A percentile compares a stretch with the other conserved stretches of the same genome.
These are phyloP conservation scores for Rutstroemia sp. DNA, from an alignment of 2,329 filamentous ascomycete genomes.

Conservation along the genomic window DNA sequence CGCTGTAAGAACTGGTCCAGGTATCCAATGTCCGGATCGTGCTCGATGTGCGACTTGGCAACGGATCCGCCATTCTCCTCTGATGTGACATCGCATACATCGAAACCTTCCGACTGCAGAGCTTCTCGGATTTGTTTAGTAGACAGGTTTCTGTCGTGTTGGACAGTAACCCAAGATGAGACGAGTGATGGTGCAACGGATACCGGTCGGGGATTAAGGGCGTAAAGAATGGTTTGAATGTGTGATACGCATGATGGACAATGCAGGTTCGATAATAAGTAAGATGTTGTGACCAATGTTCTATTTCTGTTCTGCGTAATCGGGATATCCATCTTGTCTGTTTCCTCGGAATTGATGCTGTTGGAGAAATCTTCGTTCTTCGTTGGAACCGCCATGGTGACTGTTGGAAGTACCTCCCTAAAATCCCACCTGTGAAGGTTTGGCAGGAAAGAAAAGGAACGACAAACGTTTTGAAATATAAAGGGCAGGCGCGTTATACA, in stretches of 20 bases:
- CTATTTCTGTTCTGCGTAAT: background rate
- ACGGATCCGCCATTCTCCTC: slow-evolving; percentile 5
- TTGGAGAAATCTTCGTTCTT: background rate
- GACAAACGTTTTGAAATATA: too few species aligned
- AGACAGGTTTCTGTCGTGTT: slow-evolving; percentile 40
- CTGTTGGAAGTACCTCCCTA: background rate
- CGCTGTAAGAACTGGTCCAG: slow-evolving; percentile 23
- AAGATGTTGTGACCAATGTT: slow-evolving; percentile 27
- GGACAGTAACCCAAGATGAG: slow-evolving; percentile 59
- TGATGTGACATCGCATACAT: slow-evolving; percentile 36
- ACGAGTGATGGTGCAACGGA: slow-evolving; percentile 65
- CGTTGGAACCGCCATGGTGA: background rate
- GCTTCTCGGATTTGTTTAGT: slow-evolving; percentile 37
- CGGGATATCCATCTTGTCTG: background rate
- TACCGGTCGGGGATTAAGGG: slow-evolving; percentile 39
- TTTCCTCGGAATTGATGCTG: background rate
- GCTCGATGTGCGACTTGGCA: slow-evolving; percentile 7
- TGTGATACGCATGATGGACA: slow-evolving; percentile 66
- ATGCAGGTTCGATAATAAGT: slow-evolving; percentile 68
- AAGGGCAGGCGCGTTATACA: background rate
- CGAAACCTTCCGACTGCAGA: slow-evolving; percentile 52
- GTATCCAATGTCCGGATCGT: slow-evolving; percentile 20
- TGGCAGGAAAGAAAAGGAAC: too few species aligned
- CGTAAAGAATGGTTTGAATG: slow-evolving; percentile 51
- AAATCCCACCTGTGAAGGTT: too few species aligned